Conservation (phyloP, 106 monocot species). For the Apostasia shenzhenica region DNA sequence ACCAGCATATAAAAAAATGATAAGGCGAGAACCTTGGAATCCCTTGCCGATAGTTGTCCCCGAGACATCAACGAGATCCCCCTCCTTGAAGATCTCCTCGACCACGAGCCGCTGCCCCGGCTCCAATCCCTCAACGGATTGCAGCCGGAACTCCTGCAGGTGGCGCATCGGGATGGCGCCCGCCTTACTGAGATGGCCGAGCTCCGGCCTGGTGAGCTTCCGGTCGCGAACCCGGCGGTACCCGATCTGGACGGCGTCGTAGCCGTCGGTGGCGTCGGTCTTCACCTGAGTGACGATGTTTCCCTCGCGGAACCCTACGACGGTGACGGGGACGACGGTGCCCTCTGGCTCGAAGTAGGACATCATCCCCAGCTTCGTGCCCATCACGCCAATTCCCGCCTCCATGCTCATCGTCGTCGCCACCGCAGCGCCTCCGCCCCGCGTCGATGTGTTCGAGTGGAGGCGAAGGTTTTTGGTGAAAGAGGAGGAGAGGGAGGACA, state of each 20-base stretch:
- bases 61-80: constrained; percentile 87
- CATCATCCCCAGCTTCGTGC: constrained; percentile 98
- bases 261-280: constrained; percentile 83
- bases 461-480: constrained; percentile 2
- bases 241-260: constrained; percentile 90
- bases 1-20: not conserved
- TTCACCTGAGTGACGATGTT: constrained; percentile 98
- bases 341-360: constrained; percentile 79
- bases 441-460: not conserved
- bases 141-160: constrained; percentile 86
- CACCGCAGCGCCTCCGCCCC: not conserved
- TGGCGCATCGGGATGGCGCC: constrained; percentile 79
- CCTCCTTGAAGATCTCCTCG: constrained; percentile 82
- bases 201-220: constrained; percentile 86
- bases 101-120: constrained; percentile 60
- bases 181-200: constrained; percentile 83
- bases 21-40: constrained; percentile 64
- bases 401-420: constrained; percentile 57
- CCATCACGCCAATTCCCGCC: constrained; percentile 90
- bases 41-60: constrained; percentile 89
- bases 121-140: constrained; percentile 67
- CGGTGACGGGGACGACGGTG: constrained; percentile 83
- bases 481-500: constrained; percentile 1
- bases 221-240: constrained; percentile 79
- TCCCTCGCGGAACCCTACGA: constrained; percentile 94